Percentiles rank a stretch among this genome's conserved stretches.
phyloP scores from a whole-genome alignment of 306 rosid species.

The Cucumis sativus region Cucumber_9930_V3 NC_026655.2:22695001-22695500 shows the following conservation, averaged over 20 bases:
- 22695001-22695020: slow-evolving; percentile 8
- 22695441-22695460: slow-evolving; percentile 22
- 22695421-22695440: slow-evolving; percentile 61
- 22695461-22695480: neutral
- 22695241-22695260: neutral
- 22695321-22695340: slow-evolving; percentile 94
- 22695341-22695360: slow-evolving; percentile 89
- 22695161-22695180: neutral
- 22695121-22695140: neutral
- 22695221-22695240: neutral
- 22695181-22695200: neutral
- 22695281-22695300: slow-evolving; percentile 64
- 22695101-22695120: neutral
- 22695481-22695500: neutral
- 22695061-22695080: slow-evolving; percentile 63
- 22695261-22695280: slow-evolving; percentile 78
- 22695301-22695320: slow-evolving; percentile 65
- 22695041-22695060: slow-evolving; percentile 19
- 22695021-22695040: neutral
- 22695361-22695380: slow-evolving; percentile 82
- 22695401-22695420: slow-evolving; percentile 56
- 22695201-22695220: neutral
- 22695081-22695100: slow-evolving; percentile 82
- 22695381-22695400: slow-evolving; percentile 57
- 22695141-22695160: neutral